A percentile compares a stretch with the other conserved stretches of the same genome.
phyloP scores from a whole-genome alignment of 106 monocot genomes.

The Chionographis japonica region DNA sequence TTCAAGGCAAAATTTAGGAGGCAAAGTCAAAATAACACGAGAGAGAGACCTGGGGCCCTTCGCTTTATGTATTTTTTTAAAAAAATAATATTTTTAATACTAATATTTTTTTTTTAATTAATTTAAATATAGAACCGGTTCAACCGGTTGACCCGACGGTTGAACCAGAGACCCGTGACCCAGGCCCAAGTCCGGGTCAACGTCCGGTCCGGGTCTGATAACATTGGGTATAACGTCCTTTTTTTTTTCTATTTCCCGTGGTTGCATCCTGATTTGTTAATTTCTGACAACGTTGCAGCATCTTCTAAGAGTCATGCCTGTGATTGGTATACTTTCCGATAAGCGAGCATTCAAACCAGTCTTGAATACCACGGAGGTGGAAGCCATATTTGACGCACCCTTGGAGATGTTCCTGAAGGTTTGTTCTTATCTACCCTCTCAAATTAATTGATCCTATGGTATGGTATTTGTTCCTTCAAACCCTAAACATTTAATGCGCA shows the following conservation, averaged over 20 bases:
- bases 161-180: no score
- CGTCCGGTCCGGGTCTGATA: no score
- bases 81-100: no score
- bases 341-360: slow-evolving; percentile 48
- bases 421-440: neutral
- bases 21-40: no score
- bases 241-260: neutral
- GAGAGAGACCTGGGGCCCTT: no score
- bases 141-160: no score
- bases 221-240: neutral
- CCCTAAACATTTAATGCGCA: neutral
- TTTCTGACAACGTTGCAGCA: slow-evolving; percentile 27
- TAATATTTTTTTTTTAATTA: no score
- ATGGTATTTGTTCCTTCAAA: neutral
- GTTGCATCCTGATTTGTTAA: neutral
- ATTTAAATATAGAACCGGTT: no score
- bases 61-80: no score
- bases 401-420: slow-evolving; percentile 90
- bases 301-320: slow-evolving; percentile 67
- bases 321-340: slow-evolving; percentile 56
- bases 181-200: no score
- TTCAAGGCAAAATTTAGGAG: no score
- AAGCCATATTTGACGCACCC: slow-evolving; percentile 70
- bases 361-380: slow-evolving; percentile 55
- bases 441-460: neutral